Conservation (phyloP, 805 yeast species). For the Pichia heedii region DNA sequence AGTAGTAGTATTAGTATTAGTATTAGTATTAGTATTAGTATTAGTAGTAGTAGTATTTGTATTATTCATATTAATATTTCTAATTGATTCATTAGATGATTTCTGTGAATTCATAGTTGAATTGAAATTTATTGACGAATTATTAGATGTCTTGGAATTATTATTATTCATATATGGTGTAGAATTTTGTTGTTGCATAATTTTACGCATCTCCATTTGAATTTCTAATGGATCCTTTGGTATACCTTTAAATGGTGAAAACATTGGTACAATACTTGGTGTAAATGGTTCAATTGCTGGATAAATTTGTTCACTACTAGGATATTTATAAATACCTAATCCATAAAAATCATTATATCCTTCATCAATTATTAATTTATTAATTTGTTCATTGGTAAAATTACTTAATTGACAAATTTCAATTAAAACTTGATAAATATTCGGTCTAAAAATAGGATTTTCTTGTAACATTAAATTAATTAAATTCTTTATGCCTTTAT, state of each 20-base stretch:
- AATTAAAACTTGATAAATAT: constrained; percentile 66
- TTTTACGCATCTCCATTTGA: constrained; percentile 27
- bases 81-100: too few species aligned
- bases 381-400: constrained; percentile 10
- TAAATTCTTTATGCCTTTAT: constrained; percentile 64
- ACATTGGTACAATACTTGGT: constrained; percentile 23
- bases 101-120: too few species aligned
- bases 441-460: constrained; percentile 76
- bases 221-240: constrained; percentile 36
- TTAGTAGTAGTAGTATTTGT: background rate
- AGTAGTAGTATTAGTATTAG: background rate
- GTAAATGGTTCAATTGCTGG: constrained; percentile 24
- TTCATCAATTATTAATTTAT: background rate
- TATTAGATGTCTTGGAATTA: too few species aligned
- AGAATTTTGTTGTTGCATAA: background rate
- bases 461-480: constrained; percentile 75
- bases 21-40: background rate
- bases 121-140: too few species aligned
- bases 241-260: constrained; percentile 27
- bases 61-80: background rate
- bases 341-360: constrained; percentile 33
- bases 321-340: constrained; percentile 23
- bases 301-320: constrained; percentile 19
- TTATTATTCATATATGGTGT: background rate
- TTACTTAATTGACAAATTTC: constrained; percentile 57